phyloP scores from a whole-genome alignment of 257 asterid species.

The Salvia splendens region DNA sequence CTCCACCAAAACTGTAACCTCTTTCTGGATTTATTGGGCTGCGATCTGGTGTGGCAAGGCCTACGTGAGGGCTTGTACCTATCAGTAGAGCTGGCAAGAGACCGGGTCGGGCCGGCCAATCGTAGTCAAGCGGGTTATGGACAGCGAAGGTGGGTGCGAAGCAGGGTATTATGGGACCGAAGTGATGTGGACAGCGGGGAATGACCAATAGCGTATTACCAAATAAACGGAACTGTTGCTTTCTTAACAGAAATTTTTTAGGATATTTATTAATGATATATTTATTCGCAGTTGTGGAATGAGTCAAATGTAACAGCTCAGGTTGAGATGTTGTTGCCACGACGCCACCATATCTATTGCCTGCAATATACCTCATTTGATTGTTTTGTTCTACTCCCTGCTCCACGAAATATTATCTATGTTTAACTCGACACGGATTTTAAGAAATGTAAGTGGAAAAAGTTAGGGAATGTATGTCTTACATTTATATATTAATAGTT shows the following conservation, averaged over 20 bases:
- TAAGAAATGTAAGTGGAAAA: too few species aligned
- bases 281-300: neutral
- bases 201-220: conserved; percentile 30
- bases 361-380: too few species aligned
- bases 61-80: conserved; percentile 5
- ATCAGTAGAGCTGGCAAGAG: too few species aligned
- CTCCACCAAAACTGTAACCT: conserved; percentile 38
- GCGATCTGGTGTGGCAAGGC: conserved; percentile 32
- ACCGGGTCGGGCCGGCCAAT: too few species aligned
- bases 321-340: conserved; percentile 41
- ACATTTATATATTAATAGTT: too few species aligned
- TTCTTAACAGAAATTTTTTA: conserved; percentile 19
- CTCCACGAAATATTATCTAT: too few species aligned
- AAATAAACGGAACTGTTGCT: conserved; percentile 32
- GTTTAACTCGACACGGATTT: too few species aligned
- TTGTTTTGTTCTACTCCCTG: too few species aligned
- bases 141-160: conserved; percentile 24
- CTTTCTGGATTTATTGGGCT: conserved; percentile 16
- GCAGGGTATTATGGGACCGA: conserved; percentile 25
- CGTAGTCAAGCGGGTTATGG: too few species aligned
- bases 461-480: too few species aligned
- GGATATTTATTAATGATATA: neutral
- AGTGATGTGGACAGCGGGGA: conserved; percentile 38
- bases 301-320: conserved; percentile 36
- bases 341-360: too few species aligned